Base-by-base conservation (phyloP, 2,329 filamentous ascomycete species). In the Elsinoe arachidis region DNA sequence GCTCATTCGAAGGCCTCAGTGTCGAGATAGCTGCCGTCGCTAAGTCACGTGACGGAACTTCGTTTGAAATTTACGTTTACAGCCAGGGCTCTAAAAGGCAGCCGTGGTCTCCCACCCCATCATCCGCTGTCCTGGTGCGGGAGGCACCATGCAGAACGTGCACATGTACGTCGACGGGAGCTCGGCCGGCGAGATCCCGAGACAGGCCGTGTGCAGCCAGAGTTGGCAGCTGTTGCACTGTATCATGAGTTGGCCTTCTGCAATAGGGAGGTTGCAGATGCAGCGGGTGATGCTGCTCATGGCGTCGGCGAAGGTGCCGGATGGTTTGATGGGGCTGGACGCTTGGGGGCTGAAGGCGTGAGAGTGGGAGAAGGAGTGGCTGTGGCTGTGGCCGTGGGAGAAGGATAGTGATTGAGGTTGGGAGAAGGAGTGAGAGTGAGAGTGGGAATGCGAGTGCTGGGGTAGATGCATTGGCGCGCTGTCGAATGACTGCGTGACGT, bases 211-310 rank as follows among this genome's bases (percentile, higher is more conserved):
- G 63, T 85, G 82, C 30, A 82, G 71, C 78, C 80, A 85, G 63
- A 83, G 81, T n/a, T 73, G 78, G 70, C 82, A 85, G 21, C 78
- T 80, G 67, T 81, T 79, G 69, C 82, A 85, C 71, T 83, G 81
- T 47, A 85, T 76, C 77, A 85, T 81, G 30, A 78, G 67, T 62
- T 77, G 75, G 19, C 77, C 79, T 56, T 77, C 76, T 55, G 77
- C 80, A 39, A 80, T 76, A 54, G 74, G 70, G 14, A 76, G 75
- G 53, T 78, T 77, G 64, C 82, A 85, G 23, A 82, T 68, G 66
- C 82, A 85, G 37, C 81, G 75, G 9, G 80, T 82, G 30, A 61
- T 58, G 41, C 55, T 43, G 30, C 55, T 61, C 60, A 61, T 61
- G n/a, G 56, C 54, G 37, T 58, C 53, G 17, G 55, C 58, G 26